Conservation (phyloP, 257 asterid species). For the Plantago major region DNA sequence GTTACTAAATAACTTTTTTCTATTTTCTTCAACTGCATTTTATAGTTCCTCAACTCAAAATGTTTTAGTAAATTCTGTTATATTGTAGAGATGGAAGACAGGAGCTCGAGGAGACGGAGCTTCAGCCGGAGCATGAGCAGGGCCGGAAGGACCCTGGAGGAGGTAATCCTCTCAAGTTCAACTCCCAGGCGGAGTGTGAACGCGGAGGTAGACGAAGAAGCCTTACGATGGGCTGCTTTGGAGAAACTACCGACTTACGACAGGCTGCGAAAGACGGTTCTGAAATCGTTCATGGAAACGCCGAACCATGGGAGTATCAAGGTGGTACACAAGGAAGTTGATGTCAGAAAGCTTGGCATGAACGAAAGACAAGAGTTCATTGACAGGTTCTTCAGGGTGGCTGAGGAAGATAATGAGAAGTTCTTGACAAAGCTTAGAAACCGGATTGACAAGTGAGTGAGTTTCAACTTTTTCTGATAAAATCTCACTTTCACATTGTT, state of each 20-base stretch:
- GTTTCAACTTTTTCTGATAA: constrained; percentile 2
- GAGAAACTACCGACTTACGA: constrained; percentile 85
- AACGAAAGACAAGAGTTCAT: constrained; percentile 44
- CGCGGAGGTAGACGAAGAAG: constrained; percentile 78
- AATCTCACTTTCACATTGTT: neutral
- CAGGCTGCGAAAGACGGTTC: constrained; percentile 56
- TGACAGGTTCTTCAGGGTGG: constrained; percentile 49
- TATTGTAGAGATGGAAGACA: no score
- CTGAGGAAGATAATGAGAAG: constrained; percentile 65
- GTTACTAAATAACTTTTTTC: no score
- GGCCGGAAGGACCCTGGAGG: constrained; percentile 17
- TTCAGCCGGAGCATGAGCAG: no score
- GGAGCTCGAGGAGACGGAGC: no score
- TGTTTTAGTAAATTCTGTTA: no score
- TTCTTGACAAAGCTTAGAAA: constrained; percentile 53
- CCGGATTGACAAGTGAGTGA: constrained; percentile 53
- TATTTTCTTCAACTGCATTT: no score
- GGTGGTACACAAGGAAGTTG: constrained; percentile 47
- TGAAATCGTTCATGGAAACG: constrained; percentile 35
- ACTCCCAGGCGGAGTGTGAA: constrained; percentile 35
- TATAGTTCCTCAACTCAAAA: no score
- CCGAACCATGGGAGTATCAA: constrained; percentile 22
- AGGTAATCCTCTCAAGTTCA: constrained; percentile 34
- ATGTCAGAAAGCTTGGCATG: constrained; percentile 44
- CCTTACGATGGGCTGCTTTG: constrained; percentile 85